Evolutionary conservation across 352 stramenopile genomes (phyloP), one percentile per base, ranked within the genome.

Genomic region (Globisporangium spinosum): DNA sequence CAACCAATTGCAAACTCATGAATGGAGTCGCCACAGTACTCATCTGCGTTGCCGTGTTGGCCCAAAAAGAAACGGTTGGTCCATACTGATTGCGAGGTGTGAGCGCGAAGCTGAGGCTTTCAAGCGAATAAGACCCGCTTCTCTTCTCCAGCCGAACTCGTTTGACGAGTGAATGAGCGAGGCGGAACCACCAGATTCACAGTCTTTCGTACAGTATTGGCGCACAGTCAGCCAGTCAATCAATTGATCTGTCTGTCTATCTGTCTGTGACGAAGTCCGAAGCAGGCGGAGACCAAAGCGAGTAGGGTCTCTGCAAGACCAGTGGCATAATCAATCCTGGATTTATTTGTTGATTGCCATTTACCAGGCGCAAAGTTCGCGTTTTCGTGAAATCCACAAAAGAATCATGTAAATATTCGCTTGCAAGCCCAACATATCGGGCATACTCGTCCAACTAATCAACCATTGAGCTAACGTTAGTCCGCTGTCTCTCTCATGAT

Each of bases 281-380:
- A 49, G 27, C 27, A 32, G 40, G 4, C 40, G 40, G 0, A 49
- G 6, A 2, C 15, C 13, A 53, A 63, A 63, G 35, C 22, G 32
- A 62, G 57, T 7, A 49, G 10, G 20, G 32, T 49, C 34, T 12
- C 6, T 12, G 54, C 22, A 17, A 17, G 27, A 32, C 27, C 27
- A 60, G 55, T 49, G 57, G 22, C 35, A 54, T 59, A 15, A 13
- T 22, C 6, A 34, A 43, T 59, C 27, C 58, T 63, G 58, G 58
- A 63, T 63, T 53, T 53, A 63, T 63, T 63, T 63, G 58, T 53
- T 63, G 58, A 63, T 63, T 63, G 58, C n/a, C 54, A 25, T 49
- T 20, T 20, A 1, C 15, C 40, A 20, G 13, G 12, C 2, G 38
- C 51, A 25, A 59, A 59, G 51, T 27, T 17, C 12, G 12, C 23